Evolutionary conservation across 768 basidiomycete species (phyloP).

Genomic region (Collybia sordida): DNA sequence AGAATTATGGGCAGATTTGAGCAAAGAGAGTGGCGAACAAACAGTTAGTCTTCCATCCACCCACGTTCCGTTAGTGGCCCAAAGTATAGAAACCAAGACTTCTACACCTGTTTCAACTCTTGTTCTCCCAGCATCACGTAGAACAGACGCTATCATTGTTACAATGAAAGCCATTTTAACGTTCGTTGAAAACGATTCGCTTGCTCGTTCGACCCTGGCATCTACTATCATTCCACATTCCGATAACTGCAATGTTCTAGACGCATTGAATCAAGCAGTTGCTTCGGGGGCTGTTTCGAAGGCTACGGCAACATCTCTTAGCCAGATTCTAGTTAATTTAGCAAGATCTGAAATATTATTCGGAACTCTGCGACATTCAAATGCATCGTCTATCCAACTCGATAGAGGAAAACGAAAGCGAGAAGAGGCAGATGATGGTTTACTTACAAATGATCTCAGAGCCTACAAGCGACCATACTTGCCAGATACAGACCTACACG

Average conservation of each 20-base stretch:
- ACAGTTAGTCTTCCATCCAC: constrained; percentile 19
- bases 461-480: constrained; percentile 46
- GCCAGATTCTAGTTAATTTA: constrained; percentile 61
- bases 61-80: constrained; percentile 5
- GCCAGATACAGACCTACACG: constrained; percentile 46
- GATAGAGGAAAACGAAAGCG: constrained; percentile 79
- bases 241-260: constrained; percentile 51
- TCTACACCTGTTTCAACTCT: constrained; percentile 11
- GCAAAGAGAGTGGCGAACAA: constrained; percentile 51
- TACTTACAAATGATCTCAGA: constrained; percentile 26
- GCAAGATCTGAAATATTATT: constrained; percentile 69
- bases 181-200: constrained; percentile 53
- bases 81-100: constrained; percentile 1
- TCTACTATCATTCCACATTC: constrained; percentile 49
- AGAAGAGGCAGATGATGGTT: constrained; percentile 46
- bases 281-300: constrained; percentile 48
- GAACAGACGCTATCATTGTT: constrained; percentile 57
- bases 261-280: constrained; percentile 51
- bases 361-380: constrained; percentile 61
- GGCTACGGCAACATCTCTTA: constrained; percentile 53
- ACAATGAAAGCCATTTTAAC: constrained; percentile 67
- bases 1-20: constrained; percentile 77
- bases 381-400: constrained; percentile 59
- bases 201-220: constrained; percentile 54
- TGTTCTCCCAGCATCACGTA: constrained; percentile 26